Evolutionary conservation across 306 rosid genomes (phyloP).

Genomic region (Ormosia emarginata): DNA sequence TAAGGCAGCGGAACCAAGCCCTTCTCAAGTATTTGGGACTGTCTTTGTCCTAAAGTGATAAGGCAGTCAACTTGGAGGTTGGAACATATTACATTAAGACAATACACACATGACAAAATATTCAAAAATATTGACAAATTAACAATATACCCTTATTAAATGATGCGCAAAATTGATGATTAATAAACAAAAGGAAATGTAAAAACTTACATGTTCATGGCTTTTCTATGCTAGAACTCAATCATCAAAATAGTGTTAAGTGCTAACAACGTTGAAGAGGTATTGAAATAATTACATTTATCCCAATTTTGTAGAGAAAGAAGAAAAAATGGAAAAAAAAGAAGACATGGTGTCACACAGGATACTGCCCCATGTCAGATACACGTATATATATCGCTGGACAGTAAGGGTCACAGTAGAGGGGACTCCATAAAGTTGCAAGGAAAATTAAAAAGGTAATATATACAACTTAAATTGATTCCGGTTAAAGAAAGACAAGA

Average conservation of each 20-base stretch:
- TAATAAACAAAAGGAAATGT: background rate
- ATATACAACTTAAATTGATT: conserved; percentile 42
- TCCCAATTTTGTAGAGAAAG: background rate
- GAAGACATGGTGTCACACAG: background rate
- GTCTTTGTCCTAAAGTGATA: background rate
- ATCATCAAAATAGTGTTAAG: background rate
- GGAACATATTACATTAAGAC: conserved; percentile 18
- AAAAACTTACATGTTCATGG: background rate
- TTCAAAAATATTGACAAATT: conserved; percentile 6
- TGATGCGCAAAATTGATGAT: background rate
- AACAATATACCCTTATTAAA: background rate
- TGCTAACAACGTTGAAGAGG: too few species aligned
- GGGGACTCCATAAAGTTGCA: conserved; percentile 24
- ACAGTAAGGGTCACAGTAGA: background rate
- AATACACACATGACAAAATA: background rate
- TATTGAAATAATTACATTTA: background rate
- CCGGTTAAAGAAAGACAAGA: conserved; percentile 70
- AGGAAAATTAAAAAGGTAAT: conserved; percentile 19
- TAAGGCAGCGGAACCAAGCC: background rate
- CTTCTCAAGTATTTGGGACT: background rate
- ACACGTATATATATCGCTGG: background rate
- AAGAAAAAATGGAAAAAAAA: background rate
- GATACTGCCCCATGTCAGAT: background rate
- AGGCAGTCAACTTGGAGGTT: conserved; percentile 20
- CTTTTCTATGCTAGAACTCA: background rate